Evolutionary conservation across 1,284 basidiomycete genomes (phyloP).

Genomic region (Vanrija humicola): DNA sequence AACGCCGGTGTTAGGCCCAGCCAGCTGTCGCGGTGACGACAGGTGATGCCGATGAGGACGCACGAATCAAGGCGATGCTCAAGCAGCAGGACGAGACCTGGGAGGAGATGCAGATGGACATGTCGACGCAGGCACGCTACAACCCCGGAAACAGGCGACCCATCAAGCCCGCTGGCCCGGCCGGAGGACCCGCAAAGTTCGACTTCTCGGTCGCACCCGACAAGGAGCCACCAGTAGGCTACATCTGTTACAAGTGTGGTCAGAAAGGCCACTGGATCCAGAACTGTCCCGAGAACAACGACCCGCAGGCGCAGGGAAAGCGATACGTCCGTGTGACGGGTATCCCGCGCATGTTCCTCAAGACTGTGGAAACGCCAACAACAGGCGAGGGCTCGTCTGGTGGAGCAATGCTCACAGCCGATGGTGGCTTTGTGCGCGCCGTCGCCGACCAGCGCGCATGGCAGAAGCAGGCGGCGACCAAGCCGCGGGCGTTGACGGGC

Average conservation of each 20-base stretch:
- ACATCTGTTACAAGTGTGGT: constrained; percentile 98
- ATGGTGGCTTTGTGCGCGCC: constrained; percentile 92
- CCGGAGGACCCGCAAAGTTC: constrained; percentile 49
- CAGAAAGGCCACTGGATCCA: constrained; percentile 99
- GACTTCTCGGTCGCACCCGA: constrained; percentile 52
- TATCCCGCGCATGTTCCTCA: constrained; percentile 94
- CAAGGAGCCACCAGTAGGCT: constrained; percentile 67
- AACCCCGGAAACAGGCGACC: constrained; percentile 15
- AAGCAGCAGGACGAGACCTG: constrained; percentile 44
- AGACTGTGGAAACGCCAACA: constrained; percentile 84
- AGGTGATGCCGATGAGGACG: constrained; percentile 47
- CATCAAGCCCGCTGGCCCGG: constrained; percentile 44
- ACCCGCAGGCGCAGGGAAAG: constrained; percentile 91
- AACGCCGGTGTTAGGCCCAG: constrained; percentile 1
- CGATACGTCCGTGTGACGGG: constrained; percentile 97
- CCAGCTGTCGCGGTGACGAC: constrained; percentile 35
- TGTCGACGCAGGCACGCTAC: constrained; percentile 28
- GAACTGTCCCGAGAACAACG: constrained; percentile 95
- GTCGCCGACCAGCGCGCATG: constrained; percentile 88
- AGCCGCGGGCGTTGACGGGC: constrained; percentile 71
- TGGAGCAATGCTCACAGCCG: constrained; percentile 93
- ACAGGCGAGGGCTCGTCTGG: constrained; percentile 63
- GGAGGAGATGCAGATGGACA: constrained; percentile 47
- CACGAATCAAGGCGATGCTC: constrained; percentile 44
- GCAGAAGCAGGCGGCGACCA: constrained; percentile 77